Evolutionary conservation across 2,329 filamentous ascomycete species (phyloP).

Genomic region (Diaporthe nobilis): DNA sequence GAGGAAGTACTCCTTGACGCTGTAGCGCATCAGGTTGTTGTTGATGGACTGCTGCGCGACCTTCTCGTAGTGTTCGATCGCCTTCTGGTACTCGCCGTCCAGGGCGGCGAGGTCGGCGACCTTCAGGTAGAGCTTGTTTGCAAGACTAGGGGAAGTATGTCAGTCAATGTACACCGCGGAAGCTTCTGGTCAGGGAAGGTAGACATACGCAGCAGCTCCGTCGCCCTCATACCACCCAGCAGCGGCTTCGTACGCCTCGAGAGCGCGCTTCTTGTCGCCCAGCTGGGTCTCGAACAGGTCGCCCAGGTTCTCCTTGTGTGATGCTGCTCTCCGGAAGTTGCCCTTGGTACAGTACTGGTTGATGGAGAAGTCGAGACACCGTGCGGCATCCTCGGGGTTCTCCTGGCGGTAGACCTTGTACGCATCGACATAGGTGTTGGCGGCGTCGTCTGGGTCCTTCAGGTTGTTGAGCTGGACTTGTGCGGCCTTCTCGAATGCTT

Average conservation of each 20-base stretch:
- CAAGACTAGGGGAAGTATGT: constrained; percentile 68
- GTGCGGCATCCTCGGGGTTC: constrained; percentile 84
- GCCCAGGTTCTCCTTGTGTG: constrained; percentile 89
- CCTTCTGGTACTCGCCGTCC: constrained; percentile 86
- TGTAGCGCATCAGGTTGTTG: constrained; percentile 95
- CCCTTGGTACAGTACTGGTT: constrained; percentile 89
- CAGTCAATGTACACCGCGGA: too few relatives aligned
- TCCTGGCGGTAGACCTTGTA: constrained; percentile 96
- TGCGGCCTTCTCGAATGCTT: constrained; percentile 90
- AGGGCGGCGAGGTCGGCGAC: constrained; percentile 89
- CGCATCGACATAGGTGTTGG: constrained; percentile 88
- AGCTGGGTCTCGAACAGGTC: constrained; percentile 89
- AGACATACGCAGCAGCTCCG: constrained; percentile 82
- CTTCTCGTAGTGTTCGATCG: constrained; percentile 86
- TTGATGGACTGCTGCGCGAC: constrained; percentile 83
- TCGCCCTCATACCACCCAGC: constrained; percentile 92
- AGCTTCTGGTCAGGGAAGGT: too few relatives aligned
- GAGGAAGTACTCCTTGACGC: constrained; percentile 94
- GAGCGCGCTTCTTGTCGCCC: constrained; percentile 81
- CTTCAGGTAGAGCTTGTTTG: constrained; percentile 95
- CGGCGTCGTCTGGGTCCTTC: constrained; percentile 92
- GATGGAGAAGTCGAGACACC: constrained; percentile 85
- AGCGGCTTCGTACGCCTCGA: constrained; percentile 87
- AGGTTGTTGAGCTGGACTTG: constrained; percentile 83
- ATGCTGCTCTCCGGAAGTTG: constrained; percentile 91